These are phyloP conservation scores for Panaeolus cyanescens DNA, from an alignment of 768 basidiomycete genomes.

Conservation along the genomic window DNA sequence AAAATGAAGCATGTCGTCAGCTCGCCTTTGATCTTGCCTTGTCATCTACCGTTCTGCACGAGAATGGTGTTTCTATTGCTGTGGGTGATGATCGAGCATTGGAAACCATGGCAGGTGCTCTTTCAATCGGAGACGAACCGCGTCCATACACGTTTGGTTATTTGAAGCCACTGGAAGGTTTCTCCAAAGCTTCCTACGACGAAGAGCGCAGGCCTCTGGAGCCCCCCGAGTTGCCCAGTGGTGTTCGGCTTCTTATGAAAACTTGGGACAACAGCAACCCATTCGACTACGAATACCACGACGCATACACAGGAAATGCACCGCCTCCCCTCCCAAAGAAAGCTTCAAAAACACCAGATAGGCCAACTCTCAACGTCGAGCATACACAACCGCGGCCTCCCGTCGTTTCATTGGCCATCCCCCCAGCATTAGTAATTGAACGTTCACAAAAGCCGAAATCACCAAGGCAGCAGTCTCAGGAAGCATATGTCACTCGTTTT, in stretches of 20 bases:
- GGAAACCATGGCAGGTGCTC: slow-evolving; percentile 59
- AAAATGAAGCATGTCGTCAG: slow-evolving; percentile 60
- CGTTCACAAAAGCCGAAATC: slow-evolving; percentile 7
- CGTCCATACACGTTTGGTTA: slow-evolving; percentile 65
- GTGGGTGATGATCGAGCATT: slow-evolving; percentile 33
- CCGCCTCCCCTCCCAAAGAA: not conserved
- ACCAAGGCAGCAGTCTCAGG: slow-evolving; percentile 16
- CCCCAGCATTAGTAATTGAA: not conserved
- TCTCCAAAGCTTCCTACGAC: slow-evolving; percentile 20
- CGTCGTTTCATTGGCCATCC: not conserved
- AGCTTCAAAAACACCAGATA: not conserved
- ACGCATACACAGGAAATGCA: slow-evolving; percentile 45
- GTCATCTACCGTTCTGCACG: slow-evolving; percentile 58
- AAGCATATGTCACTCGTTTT: slow-evolving; percentile 1
- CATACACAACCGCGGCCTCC: not conserved
- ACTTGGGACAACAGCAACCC: slow-evolving; percentile 71
- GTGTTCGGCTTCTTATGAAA: slow-evolving; percentile 63
- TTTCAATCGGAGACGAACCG: slow-evolving; percentile 57
- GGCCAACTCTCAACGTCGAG: not conserved
- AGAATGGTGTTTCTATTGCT: slow-evolving; percentile 36
- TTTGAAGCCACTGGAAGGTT: slow-evolving; percentile 49
- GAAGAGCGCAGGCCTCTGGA: slow-evolving; percentile 11
- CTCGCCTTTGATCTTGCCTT: slow-evolving; percentile 64
- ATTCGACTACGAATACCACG: slow-evolving; percentile 48
- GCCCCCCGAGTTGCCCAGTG: slow-evolving; percentile 37